Conservation (phyloP, 2,329 filamentous ascomycete species). For the Fusarium luffae region DNA sequence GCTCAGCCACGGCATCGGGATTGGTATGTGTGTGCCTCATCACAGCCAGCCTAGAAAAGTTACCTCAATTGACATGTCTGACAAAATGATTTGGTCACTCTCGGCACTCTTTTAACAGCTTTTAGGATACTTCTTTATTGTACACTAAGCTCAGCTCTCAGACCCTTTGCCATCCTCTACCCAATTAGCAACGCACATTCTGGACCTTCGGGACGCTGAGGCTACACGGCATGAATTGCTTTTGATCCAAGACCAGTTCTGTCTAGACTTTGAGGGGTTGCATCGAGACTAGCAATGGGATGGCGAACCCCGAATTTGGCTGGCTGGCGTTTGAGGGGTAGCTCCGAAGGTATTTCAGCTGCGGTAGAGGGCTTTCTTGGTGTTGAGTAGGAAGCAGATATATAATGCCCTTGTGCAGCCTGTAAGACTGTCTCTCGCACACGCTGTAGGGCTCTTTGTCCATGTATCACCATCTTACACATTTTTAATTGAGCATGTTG, state of each 20-base stretch:
- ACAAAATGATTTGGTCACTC: not conserved
- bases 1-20: constrained; percentile 10
- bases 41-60: not conserved
- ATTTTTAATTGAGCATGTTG: constrained; percentile 31
- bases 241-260: not conserved
- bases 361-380: not conserved
- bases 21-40: not conserved
- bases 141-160: not conserved
- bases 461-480: not conserved
- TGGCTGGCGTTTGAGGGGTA: constrained; percentile 10
- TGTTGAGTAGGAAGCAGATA: not conserved
- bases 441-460: not conserved
- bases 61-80: not conserved
- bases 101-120: not conserved
- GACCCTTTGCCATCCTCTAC: not conserved
- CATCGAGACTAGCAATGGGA: not conserved
- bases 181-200: not conserved
- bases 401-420: constrained; percentile 5
- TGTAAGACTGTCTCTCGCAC: not conserved
- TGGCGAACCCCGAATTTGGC: not conserved
- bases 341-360: constrained; percentile 7
- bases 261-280: not conserved
- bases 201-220: not conserved
- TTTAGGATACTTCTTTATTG: not conserved
- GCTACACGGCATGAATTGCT: constrained; percentile 13